phyloP scores from a whole-genome alignment of 257 asterid species.

The Cinchona pubescens region DNA sequence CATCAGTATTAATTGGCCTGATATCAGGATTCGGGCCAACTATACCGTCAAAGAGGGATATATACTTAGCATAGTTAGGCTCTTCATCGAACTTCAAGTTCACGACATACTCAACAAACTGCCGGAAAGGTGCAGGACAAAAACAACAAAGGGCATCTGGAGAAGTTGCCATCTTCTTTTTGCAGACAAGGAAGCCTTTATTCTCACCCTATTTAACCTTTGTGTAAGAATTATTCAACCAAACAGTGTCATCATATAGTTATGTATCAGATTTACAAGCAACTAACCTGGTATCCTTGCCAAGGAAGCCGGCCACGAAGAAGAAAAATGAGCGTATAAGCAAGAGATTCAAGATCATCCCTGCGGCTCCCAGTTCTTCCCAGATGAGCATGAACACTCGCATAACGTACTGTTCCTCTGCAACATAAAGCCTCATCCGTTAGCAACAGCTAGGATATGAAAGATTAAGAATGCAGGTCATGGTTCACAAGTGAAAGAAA shows the following conservation, averaged over 20 bases:
- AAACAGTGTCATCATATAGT: no score
- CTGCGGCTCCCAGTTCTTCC: conserved; percentile 57
- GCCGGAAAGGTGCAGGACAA: conserved; percentile 43
- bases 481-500: no score
- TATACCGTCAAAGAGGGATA: conserved; percentile 42
- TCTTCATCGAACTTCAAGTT: conserved; percentile 51
- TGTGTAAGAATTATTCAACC: no score
- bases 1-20: conserved; percentile 48
- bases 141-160: conserved; percentile 45
- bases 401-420: conserved; percentile 56
- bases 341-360: conserved; percentile 52
- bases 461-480: no score
- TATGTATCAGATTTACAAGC: no score
- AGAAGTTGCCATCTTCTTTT: conserved; percentile 46
- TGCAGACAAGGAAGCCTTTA: conserved; percentile 46
- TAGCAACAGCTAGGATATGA: no score
- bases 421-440: no score
- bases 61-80: conserved; percentile 44
- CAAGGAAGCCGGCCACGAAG: conserved; percentile 50
- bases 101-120: conserved; percentile 41
- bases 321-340: conserved; percentile 47
- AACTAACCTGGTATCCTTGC: conserved; percentile 59
- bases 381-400: conserved; percentile 51
- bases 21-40: conserved; percentile 44
- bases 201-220: conserved; percentile 58